Conservation (phyloP, 1,284 basidiomycete species). For the Sporisorium iseilematis-ciliati region DNA sequence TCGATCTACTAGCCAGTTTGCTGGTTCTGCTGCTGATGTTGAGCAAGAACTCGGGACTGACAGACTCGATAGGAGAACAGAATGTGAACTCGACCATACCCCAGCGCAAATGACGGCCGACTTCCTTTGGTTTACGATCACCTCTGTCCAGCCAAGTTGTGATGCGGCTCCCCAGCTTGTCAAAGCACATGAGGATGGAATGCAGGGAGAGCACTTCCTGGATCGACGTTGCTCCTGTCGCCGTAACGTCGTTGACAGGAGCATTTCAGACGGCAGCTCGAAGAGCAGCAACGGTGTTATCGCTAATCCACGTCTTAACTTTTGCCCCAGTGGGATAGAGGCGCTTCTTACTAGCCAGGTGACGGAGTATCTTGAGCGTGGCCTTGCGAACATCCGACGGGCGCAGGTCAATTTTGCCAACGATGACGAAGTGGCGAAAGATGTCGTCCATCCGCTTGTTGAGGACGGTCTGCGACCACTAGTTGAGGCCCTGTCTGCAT, state of each 20-base stretch:
- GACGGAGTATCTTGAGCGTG: conserved; percentile 1
- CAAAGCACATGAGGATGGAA: conserved; percentile 2
- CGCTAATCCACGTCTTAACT: conserved; percentile 10
- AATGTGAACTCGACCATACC: conserved; percentile 11
- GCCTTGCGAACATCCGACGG: too few relatives aligned
- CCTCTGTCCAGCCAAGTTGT: conserved; percentile 6
- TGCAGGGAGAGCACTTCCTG: conserved; percentile 4
- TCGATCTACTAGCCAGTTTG: neutral
- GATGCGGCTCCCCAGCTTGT: neutral
- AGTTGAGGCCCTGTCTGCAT: too few relatives aligned
- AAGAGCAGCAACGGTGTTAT: conserved; percentile 11
- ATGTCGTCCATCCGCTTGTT: too few relatives aligned
- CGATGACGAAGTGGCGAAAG: too few relatives aligned
- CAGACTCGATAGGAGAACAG: conserved; percentile 4
- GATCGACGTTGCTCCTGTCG: neutral
- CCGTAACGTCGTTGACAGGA: conserved; percentile 5
- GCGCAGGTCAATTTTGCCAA: too few relatives aligned
- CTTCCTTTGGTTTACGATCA: neutral
- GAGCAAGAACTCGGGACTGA: neutral
- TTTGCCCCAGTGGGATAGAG: conserved; percentile 10
- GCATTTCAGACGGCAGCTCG: conserved; percentile 13
- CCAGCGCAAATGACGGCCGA: conserved; percentile 2
- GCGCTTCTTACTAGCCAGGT: neutral
- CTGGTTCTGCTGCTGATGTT: conserved; percentile 2
- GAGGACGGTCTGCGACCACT: too few relatives aligned